Percentiles rank a stretch among this genome's conserved stretches.
Conservation (phyloP, 2,329 filamentous ascomycete species). For the Xylariaceae sp. region DNA sequence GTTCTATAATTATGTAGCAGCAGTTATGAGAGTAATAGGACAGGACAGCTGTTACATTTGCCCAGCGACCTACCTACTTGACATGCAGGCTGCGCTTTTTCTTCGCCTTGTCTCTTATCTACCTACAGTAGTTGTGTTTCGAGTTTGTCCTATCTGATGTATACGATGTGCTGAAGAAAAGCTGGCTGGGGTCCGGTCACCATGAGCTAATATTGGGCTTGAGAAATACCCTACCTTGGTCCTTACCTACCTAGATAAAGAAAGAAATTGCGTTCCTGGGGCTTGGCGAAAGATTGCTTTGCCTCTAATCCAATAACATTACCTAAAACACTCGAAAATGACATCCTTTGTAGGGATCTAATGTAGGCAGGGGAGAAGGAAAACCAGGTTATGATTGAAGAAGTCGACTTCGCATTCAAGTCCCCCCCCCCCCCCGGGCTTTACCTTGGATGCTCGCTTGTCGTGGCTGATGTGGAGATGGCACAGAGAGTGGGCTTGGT, state of each 20-base stretch:
- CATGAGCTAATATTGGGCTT: no score
- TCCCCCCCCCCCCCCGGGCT: no score
- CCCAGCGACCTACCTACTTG: neutral
- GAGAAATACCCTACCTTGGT: no score
- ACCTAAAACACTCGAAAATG: neutral
- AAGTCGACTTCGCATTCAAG: neutral
- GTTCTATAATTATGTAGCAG: constrained; percentile 29
- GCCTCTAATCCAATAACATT: constrained; percentile 10
- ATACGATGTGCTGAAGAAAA: neutral
- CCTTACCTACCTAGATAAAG: no score
- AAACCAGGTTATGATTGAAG: neutral
- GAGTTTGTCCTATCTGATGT: no score
- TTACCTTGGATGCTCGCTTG: no score
- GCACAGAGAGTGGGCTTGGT: no score
- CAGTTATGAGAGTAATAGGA: constrained; percentile 9
- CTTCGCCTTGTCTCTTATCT: constrained; percentile 17
- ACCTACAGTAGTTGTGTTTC: no score
- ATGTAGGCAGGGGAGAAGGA: neutral
- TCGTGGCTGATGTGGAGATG: no score
- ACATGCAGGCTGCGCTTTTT: constrained; percentile 18
- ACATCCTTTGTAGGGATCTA: neutral
- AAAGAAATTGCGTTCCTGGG: constrained; percentile 2
- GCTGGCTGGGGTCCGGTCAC: neutral
- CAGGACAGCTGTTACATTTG: constrained; percentile 21
- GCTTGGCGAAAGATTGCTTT: constrained; percentile 6